Evolutionary conservation across 345 rosid species (phyloP).

Genomic region (Moringa oleifera): DNA sequence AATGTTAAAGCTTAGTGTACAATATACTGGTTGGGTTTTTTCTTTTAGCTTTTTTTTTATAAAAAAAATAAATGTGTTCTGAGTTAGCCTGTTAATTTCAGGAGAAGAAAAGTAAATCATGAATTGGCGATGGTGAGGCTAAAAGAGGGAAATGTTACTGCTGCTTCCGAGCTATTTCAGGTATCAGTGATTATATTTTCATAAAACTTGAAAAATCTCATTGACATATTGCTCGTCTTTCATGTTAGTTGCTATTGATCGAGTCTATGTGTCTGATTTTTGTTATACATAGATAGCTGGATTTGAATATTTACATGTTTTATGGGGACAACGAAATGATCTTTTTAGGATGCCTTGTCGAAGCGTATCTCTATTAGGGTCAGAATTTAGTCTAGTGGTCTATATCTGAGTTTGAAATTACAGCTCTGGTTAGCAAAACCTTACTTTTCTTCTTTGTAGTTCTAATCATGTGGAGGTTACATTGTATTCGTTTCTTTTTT

Average conservation of each 20-base stretch:
- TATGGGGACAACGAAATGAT: too few species aligned
- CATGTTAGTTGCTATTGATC: too few species aligned
- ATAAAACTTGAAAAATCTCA: background rate
- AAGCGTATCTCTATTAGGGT: too few species aligned
- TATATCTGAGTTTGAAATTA: too few species aligned
- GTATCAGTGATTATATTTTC: slow-evolving; percentile 23
- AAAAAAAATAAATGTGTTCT: background rate
- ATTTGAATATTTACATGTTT: too few species aligned
- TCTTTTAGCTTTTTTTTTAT: background rate
- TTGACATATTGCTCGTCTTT: background rate
- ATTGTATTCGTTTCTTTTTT: background rate
- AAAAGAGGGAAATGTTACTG: slow-evolving; percentile 59
- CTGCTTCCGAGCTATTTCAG: slow-evolving; percentile 81
- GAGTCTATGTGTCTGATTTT: too few species aligned
- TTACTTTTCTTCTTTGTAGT: too few species aligned
- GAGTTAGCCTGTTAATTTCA: slow-evolving; percentile 14
- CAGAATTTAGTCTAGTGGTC: too few species aligned
- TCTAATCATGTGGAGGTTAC: background rate
- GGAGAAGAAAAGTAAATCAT: slow-evolving; percentile 57
- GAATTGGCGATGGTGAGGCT: slow-evolving; percentile 70
- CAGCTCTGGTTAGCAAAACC: too few species aligned
- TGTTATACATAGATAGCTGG: too few species aligned
- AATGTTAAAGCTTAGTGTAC: too few species aligned
- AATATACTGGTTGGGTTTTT: background rate
- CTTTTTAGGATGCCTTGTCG: too few species aligned